phyloP scores from a whole-genome alignment of 176 grass and related monocot species.

The Aegilops bicornis region DNA sequence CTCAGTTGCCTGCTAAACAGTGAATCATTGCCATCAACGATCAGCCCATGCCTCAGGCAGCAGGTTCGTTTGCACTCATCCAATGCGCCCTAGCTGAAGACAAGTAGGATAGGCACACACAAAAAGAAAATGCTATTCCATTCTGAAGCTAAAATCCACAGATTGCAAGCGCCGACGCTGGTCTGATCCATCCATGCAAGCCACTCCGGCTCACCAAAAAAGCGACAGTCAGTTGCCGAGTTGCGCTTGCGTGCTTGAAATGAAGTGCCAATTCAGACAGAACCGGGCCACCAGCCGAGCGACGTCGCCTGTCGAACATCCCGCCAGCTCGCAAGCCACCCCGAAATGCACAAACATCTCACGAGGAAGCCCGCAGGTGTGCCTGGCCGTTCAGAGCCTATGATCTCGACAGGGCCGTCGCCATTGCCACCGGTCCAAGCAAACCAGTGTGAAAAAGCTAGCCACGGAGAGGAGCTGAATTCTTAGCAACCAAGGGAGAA shows the following conservation, averaged over 20 bases:
- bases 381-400: background rate
- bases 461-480: background rate
- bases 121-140: background rate
- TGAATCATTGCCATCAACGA: too few relatives aligned
- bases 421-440: slow-evolving; percentile 1
- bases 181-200: background rate
- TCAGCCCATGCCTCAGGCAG: too few relatives aligned
- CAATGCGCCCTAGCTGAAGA: background rate
- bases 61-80: too few relatives aligned
- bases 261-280: background rate
- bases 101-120: background rate
- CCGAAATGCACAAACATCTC: background rate
- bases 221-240: background rate
- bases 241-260: background rate
- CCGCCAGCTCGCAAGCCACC: background rate
- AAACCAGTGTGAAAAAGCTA: background rate
- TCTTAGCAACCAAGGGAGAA: slow-evolving; percentile 3
- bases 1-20: too few relatives aligned
- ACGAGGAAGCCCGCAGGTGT: background rate
- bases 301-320: background rate
- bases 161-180: background rate
- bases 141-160: background rate
- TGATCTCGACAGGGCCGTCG: background rate
- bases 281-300: background rate
- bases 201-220: background rate